Evolutionary conservation across 2,329 filamentous ascomycete species (phyloP), one percentile per base, ranked within the genome.

Genomic region (Talaromyces sp.): DNA sequence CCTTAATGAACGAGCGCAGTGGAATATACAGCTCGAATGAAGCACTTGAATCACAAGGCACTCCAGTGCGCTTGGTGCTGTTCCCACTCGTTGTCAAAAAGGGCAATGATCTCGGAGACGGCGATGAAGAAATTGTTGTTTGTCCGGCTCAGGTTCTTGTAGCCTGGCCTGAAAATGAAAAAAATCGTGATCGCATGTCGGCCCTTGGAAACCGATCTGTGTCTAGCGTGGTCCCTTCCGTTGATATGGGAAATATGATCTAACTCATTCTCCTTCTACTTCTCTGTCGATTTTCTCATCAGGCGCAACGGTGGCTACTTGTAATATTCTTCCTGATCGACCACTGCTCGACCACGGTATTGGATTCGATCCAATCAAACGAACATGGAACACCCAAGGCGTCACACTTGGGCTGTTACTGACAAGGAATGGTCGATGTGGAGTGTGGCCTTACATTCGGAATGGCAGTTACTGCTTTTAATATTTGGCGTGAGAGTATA

Each of bases 21-120:
- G 89, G 90, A 49, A 87, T 89, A 68, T 85, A 82, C 62, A 84
- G 77, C 37, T 88, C 87, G 27, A 94, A 95, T 73, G 90, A 94
- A 69, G 90, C 94, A 61, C 86, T 97, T 27, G 91, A 98, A 78
- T 83, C 84, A 6, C 85, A 89, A 67, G 85, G 87, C 47, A 89
- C 92, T 31, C 87, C 94, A 19, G 93, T 99, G 47, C 91, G 95
- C 70, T 87, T 97, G 67, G 93, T 99, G 1, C 86, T 99, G 47
- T 99, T 99, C 83, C 96, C 96, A 10, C 85, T 98, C 1, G 94
- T 99, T 19, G 92, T 98, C 72, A 97, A 97, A 82, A 96, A 95
- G 82, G 94, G 93, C 62, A 91, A 96, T 73, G 94, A 98, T 75
- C 83, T 84, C 47, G 95, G 93, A 27, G 85, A 90, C 62, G 94